Conservation (phyloP, 805 yeast species). For the Teunomyces aglyptinius region DNA sequence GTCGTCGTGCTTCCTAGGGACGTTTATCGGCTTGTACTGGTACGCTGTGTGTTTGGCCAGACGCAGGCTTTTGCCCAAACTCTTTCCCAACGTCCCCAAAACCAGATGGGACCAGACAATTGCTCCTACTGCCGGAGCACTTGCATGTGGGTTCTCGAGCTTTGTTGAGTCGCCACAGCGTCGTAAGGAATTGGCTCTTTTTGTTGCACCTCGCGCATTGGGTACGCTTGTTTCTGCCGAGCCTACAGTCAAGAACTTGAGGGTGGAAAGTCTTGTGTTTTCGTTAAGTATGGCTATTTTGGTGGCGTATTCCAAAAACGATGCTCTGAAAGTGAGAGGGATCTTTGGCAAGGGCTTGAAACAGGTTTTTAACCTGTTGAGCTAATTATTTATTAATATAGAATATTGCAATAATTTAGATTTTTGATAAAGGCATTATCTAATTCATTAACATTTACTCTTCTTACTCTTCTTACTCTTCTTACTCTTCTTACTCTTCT, state of each 20-base stretch:
- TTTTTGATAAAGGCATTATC: too few relatives aligned
- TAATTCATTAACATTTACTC: too few relatives aligned
- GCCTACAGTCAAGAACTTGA: constrained; percentile 22
- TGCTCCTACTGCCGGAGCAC: constrained; percentile 41
- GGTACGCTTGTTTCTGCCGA: constrained; percentile 32
- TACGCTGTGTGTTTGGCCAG: constrained; percentile 47
- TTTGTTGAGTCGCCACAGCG: constrained; percentile 39
- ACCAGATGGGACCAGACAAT: constrained; percentile 37
- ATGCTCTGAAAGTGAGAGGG: constrained; percentile 33
- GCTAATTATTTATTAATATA: background rate
- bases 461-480: too few relatives aligned
- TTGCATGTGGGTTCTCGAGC: constrained; percentile 41
- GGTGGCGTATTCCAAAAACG: constrained; percentile 31
- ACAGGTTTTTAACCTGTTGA: constrained; percentile 12
- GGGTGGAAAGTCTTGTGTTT: constrained; percentile 30
- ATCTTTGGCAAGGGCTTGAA: constrained; percentile 34
- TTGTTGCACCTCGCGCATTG: constrained; percentile 43
- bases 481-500: too few relatives aligned
- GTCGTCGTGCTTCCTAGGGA: constrained; percentile 44
- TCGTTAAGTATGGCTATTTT: constrained; percentile 34
- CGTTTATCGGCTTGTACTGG: constrained; percentile 44
- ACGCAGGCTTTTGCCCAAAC: constrained; percentile 35
- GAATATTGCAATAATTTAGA: background rate
- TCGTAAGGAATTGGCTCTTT: constrained; percentile 47
- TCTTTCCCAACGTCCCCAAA: constrained; percentile 35